Percentiles rank a stretch among this genome's conserved stretches.
Evolutionary conservation across 176 grass and related monocot genomes (phyloP).

Genomic region (Rhipidocladum racemiflorum): DNA sequence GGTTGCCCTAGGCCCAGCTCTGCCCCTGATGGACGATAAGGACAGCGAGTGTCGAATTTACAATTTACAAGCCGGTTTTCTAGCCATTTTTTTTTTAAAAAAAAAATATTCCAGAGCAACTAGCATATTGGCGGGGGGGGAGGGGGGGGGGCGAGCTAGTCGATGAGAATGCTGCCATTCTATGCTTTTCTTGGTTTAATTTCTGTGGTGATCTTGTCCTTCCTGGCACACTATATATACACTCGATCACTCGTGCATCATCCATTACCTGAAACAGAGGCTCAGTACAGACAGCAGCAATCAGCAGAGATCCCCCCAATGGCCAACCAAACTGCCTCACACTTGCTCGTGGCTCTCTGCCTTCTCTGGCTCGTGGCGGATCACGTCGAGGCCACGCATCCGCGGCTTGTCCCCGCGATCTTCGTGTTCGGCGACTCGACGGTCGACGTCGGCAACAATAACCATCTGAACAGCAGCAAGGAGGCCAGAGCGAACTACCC

Average conservation of each 20-base stretch:
- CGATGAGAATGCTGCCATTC: conserved; percentile 3
- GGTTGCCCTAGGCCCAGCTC: too few relatives aligned
- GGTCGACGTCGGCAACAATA: conserved; percentile 85
- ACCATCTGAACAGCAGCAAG: conserved; percentile 29
- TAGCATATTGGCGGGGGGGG: not conserved
- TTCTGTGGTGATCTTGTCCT: not conserved
- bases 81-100: too few relatives aligned
- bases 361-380: conserved; percentile 21
- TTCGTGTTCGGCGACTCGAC: conserved; percentile 95
- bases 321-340: not conserved
- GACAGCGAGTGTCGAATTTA: too few relatives aligned
- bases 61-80: too few relatives aligned
- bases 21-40: too few relatives aligned
- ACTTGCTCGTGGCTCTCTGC: conserved; percentile 27
- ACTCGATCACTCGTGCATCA: not conserved
- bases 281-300: not conserved
- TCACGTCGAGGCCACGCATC: conserved; percentile 7
- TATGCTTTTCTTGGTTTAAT: not conserved
- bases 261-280: conserved; percentile 29
- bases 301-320: conserved; percentile 8
- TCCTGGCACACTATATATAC: not conserved
- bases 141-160: not conserved
- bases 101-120: not conserved
- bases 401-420: conserved; percentile 41
- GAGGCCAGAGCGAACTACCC: conserved; percentile 62